A percentile compares a stretch with the other conserved stretches of the same genome.
Conservation (phyloP, 306 rosid species). For the Cyamopsis tetragonoloba region DNA sequence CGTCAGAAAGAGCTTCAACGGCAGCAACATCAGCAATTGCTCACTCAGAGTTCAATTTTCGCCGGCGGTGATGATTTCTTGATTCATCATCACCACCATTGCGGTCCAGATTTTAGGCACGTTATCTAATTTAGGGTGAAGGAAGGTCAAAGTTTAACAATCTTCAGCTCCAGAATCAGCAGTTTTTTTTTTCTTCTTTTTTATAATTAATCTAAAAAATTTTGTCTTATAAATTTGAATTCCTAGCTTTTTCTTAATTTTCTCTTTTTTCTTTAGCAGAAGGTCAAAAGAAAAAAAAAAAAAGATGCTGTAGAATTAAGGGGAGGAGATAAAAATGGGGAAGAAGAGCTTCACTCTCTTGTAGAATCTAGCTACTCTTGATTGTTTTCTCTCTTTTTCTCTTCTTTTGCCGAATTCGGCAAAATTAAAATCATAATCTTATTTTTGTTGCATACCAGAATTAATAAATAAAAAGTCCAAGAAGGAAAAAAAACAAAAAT, state of each 20-base stretch:
- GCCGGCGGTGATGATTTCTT: slow-evolving; percentile 72
- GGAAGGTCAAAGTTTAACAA: slow-evolving; percentile 24
- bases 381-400: slow-evolving; percentile 11
- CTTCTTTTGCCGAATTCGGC: slow-evolving; percentile 45
- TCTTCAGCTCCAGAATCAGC: slow-evolving; percentile 13
- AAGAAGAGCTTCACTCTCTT: slow-evolving; percentile 17
- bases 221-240: slow-evolving; percentile 43
- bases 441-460: background rate
- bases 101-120: slow-evolving; percentile 62
- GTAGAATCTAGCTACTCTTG: slow-evolving; percentile 30
- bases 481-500: background rate
- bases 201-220: slow-evolving; percentile 28
- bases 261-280: slow-evolving; percentile 4
- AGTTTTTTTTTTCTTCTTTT: background rate
- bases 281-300: background rate
- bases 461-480: background rate
- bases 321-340: slow-evolving; percentile 6
- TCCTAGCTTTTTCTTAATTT: slow-evolving; percentile 32
- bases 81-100: slow-evolving; percentile 55
- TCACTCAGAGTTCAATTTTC: slow-evolving; percentile 64
- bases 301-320: slow-evolving; percentile 29
- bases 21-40: slow-evolving; percentile 50
- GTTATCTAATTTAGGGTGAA: slow-evolving; percentile 51
- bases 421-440: slow-evolving; percentile 31
- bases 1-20: slow-evolving; percentile 56